Base-by-base conservation (phyloP, 371 early-diverging fungal genomes). In the Mortierella sp. region DNA sequence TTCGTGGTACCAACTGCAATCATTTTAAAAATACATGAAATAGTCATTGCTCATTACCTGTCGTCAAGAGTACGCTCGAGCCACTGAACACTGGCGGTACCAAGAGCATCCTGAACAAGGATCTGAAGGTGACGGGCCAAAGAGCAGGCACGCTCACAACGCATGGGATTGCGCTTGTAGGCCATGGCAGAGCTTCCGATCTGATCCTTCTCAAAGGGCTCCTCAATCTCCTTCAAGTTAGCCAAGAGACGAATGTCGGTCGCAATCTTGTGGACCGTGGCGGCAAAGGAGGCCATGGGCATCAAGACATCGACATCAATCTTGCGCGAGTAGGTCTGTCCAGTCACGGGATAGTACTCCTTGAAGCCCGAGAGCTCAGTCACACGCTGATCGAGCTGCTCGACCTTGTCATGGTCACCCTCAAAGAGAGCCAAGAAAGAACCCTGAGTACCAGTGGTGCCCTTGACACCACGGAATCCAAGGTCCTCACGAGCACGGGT, bases 141-240 rank as follows among this genome's bases (percentile, higher is more conserved):
- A 43, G 96, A 91, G 88, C 98, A 98, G 44, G 96, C 93, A 74
- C 99, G 95, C 80, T 99, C 99, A 75, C 93, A 94, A 56, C 98
- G 93, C 98, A 99, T 99, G 44, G 99, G 99, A 89, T 99, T 99
- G 76, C 98, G 94, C 93, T 99, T 99, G 88, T 99, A 99, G 63
- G 99, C 98, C 99, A 99, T 98, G 60, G 99, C 99, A 44, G 97
- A 96, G 46, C 94, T 93, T 15, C 99, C 99, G 65, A 99, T 98
- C 85, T 99, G 99, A 83, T 97, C 97, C 88, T 95, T 96, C 84
- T 98, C 98, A 68, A 99, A 98, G 25, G 98, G 99, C 82, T 99
- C 99, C 84, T 98, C 98, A 56, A 99, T 89, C 81, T 99, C 98
- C 90, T 99, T 99, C 74, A 97, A 84, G 80, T 96, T 93, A 43